phyloP scores from a whole-genome alignment of 1,284 basidiomycete species.

The Xerocomus amazonicus region DNA sequence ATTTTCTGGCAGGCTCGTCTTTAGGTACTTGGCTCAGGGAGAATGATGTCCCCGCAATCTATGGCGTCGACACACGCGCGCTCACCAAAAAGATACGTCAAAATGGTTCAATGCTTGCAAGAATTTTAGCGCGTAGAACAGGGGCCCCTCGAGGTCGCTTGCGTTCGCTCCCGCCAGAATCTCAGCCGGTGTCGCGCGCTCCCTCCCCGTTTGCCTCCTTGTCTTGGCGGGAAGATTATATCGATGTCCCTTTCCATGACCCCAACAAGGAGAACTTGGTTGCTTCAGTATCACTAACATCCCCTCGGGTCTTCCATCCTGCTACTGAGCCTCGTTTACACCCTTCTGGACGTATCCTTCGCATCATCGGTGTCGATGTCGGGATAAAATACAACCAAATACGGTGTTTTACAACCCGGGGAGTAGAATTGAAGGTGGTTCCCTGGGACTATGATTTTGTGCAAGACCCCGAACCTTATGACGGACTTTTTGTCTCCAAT shows the following conservation, averaged over 20 bases:
- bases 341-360: constrained; percentile 75
- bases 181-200: constrained; percentile 46
- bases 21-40: constrained; percentile 94
- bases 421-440: constrained; percentile 95
- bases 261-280: constrained; percentile 92
- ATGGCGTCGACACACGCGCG: constrained; percentile 94
- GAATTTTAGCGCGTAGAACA: constrained; percentile 64
- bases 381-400: constrained; percentile 99
- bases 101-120: constrained; percentile 90
- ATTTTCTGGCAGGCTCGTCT: constrained; percentile 89
- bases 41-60: constrained; percentile 92
- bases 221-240: constrained; percentile 80
- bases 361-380: constrained; percentile 91
- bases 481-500: constrained; percentile 97
- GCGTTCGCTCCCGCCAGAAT: constrained; percentile 33
- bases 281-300: constrained; percentile 76
- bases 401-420: constrained; percentile 91
- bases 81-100: constrained; percentile 96
- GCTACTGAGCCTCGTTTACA: constrained; percentile 60
- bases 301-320: constrained; percentile 73
- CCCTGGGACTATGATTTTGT: constrained; percentile 97
- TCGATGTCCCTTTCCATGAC: constrained; percentile 82
- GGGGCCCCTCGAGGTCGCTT: constrained; percentile 38
- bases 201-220: constrained; percentile 49
- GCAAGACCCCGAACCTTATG: constrained; percentile 73